Evolutionary conservation across 2,329 filamentous ascomycete genomes (phyloP).

Genomic region (Lachnellula cervina): DNA sequence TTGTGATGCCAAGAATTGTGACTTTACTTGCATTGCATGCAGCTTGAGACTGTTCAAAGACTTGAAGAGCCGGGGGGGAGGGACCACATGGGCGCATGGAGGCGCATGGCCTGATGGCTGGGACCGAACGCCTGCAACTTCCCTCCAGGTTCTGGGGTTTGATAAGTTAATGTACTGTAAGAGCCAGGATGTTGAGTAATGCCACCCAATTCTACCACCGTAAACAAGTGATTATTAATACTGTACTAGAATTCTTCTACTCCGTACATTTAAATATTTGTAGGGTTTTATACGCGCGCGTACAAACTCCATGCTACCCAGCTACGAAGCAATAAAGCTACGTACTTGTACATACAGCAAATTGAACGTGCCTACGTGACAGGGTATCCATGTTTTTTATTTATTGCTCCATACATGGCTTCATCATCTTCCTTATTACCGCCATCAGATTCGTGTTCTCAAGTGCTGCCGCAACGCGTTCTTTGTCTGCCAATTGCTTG

Average conservation of each 20-base stretch:
- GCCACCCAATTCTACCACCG: background rate
- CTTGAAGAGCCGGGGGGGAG: background rate
- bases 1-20: too few species aligned
- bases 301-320: background rate
- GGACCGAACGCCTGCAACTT: slow-evolving; percentile 1
- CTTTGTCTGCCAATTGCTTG: slow-evolving; percentile 95
- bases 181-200: background rate
- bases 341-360: background rate
- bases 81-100: slow-evolving; percentile 4
- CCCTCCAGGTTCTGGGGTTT: background rate
- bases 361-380: background rate
- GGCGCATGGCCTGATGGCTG: background rate
- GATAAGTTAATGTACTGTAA: background rate
- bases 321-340: background rate
- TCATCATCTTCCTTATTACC: slow-evolving; percentile 89
- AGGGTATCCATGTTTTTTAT: background rate
- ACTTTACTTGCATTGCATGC: too few species aligned
- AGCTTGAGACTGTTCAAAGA: too few species aligned
- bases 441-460: slow-evolving; percentile 89
- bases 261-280: background rate
- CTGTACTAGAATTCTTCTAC: background rate
- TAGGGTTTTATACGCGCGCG: background rate
- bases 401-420: slow-evolving; percentile 54
- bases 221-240: background rate
- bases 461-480: slow-evolving; percentile 87